Percentiles rank a stretch among this genome's conserved stretches.
These are phyloP conservation scores for Aspergillus sclerotioniger DNA, from an alignment of 495 filamentous ascomycete species.

Conservation along the genomic window DNA sequence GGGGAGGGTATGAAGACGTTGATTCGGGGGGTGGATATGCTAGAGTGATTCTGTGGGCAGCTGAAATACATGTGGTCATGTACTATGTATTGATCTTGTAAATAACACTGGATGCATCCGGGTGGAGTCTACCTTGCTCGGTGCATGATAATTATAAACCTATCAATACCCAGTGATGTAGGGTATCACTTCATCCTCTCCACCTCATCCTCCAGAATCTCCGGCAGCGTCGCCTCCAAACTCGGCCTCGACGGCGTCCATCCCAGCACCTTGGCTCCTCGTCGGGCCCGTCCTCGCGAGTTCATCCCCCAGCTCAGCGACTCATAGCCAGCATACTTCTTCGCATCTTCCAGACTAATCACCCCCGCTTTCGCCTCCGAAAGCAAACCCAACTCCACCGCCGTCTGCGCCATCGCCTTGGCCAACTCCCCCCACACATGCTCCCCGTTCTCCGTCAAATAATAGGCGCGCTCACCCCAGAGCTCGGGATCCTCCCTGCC, in stretches of 20 bases:
- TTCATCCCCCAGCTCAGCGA: slow-evolving; percentile 6
- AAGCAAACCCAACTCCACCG: slow-evolving; percentile 58
- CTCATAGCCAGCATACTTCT: slow-evolving; percentile 12
- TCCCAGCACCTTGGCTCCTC: neutral
- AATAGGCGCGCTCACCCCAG: slow-evolving; percentile 70
- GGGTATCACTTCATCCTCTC: neutral
- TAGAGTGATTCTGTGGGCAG: no score
- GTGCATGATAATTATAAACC: no score
- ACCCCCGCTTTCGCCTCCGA: slow-evolving; percentile 45
- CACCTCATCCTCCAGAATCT: slow-evolving; percentile 2
- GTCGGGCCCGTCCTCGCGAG: neutral
- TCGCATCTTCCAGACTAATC: slow-evolving; percentile 26
- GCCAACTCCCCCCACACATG: slow-evolving; percentile 66
- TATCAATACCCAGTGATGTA: no score
- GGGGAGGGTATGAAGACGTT: slow-evolving; percentile 83
- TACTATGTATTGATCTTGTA: no score
- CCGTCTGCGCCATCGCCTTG: slow-evolving; percentile 53
- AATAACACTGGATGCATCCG: no score
- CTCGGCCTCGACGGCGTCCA: neutral
- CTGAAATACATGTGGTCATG: no score
- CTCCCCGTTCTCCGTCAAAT: slow-evolving; percentile 66
- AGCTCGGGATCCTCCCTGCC: slow-evolving; percentile 49
- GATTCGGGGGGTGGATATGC: slow-evolving; percentile 58
- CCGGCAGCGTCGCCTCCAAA: neutral
- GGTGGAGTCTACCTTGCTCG: no score